These are phyloP conservation scores for Blastocystis sp. DNA, from an alignment of 352 stramenopile genomes.

Conservation along the genomic window DNA sequence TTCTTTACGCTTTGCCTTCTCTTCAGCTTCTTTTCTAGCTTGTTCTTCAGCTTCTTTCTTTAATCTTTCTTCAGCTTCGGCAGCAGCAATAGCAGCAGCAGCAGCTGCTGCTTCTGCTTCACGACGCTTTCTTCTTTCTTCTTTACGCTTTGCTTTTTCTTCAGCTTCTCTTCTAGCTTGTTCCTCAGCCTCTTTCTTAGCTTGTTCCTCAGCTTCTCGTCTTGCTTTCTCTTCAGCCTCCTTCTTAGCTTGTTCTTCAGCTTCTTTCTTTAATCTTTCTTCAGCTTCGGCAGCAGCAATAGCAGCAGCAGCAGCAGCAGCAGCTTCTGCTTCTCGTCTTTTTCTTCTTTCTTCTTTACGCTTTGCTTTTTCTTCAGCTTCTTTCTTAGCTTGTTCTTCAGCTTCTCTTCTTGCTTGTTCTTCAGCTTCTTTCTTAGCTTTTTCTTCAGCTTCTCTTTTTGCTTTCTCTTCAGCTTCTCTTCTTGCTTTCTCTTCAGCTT, in stretches of 20 bases:
- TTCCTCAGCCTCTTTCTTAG: too few species aligned
- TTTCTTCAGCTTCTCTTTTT: not conserved
- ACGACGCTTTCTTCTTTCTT: not conserved
- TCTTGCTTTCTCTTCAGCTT: not conserved
- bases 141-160: not conserved
- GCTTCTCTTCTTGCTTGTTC: too few species aligned
- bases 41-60: not conserved
- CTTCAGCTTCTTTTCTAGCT: not conserved
- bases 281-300: not conserved
- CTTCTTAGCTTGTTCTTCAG: not conserved
- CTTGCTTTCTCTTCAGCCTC: not conserved
- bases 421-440: not conserved
- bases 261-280: not conserved
- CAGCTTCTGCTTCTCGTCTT: not conserved
- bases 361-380: not conserved
- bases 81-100: not conserved
- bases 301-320: not conserved
- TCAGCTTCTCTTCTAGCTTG: not conserved
- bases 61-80: not conserved
- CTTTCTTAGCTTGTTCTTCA: not conserved
- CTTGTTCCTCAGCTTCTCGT: not conserved
- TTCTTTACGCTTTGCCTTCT: not conserved
- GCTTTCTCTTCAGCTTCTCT: not conserved
- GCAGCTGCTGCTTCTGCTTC: slow-evolving; percentile 1
- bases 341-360: not conserved